Percentiles rank a stretch among this genome's conserved stretches.
Conservation (phyloP, 805 yeast species). For the Lachancea kluyveri region DNA sequence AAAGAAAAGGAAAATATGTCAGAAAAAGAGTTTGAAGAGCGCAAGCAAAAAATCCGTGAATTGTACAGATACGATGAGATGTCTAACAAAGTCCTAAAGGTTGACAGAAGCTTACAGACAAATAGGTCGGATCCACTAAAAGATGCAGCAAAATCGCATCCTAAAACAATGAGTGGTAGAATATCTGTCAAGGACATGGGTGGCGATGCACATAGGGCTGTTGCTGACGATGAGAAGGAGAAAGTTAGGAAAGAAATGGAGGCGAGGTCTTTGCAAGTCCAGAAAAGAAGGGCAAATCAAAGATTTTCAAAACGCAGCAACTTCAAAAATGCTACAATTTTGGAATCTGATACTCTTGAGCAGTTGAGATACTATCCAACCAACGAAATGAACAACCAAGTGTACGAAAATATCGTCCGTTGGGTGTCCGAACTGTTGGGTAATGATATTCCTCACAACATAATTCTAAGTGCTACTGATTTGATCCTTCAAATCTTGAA, state of each 20-base stretch:
- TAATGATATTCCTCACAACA: conserved; percentile 70
- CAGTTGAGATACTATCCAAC: conserved; percentile 56
- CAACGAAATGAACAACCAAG: conserved; percentile 41
- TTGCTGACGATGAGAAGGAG: conserved; percentile 13
- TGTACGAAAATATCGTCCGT: conserved; percentile 51
- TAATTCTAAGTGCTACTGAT: conserved; percentile 38
- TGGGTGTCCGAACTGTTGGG: conserved; percentile 55
- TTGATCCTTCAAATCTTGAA: conserved; percentile 18
- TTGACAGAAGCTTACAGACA: conserved; percentile 48
- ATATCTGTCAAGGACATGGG: conserved; percentile 73
- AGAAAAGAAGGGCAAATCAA: not conserved
- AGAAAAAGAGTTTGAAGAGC: conserved; percentile 10
- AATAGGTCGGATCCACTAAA: conserved; percentile 32
- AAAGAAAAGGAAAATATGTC: too few relatives aligned
- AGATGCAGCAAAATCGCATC: conserved; percentile 52
- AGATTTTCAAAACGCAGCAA: not conserved
- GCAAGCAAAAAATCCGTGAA: conserved; percentile 24
- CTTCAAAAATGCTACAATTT: conserved; percentile 1
- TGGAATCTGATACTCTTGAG: conserved; percentile 5
- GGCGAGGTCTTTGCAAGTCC: not conserved
- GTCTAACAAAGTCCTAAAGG: conserved; percentile 67
- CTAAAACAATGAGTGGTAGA: conserved; percentile 66
- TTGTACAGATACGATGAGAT: conserved; percentile 60
- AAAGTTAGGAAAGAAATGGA: conserved; percentile 11
- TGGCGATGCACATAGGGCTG: conserved; percentile 16